These are phyloP conservation scores for Picea glauca DNA, from an alignment of 75 land plant genomes.

Conservation along the genomic window DNA sequence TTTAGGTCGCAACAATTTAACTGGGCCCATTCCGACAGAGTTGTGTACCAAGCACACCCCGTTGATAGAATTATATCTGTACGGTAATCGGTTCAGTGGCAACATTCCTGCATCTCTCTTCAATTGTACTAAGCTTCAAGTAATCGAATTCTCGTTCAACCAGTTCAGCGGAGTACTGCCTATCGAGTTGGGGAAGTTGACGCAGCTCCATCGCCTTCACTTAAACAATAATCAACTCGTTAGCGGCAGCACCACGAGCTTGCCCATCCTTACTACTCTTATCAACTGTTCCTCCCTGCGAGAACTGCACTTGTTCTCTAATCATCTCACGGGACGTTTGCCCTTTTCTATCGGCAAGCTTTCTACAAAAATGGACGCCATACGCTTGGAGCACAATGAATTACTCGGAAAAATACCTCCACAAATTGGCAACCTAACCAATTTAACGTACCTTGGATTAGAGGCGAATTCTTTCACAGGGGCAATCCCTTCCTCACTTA, in stretches of 20 bases:
- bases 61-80: neutral
- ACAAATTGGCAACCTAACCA: neutral
- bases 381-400: neutral
- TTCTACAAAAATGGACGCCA: neutral
- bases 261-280: neutral
- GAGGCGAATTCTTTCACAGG: neutral
- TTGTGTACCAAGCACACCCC: neutral
- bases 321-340: neutral
- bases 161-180: neutral
- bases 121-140: neutral
- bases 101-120: neutral
- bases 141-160: neutral
- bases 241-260: neutral
- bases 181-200: neutral
- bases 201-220: neutral
- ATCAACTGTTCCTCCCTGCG: neutral
- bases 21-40: slow-evolving; percentile 6
- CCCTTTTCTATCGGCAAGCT: neutral
- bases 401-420: neutral
- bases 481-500: slow-evolving; percentile 10
- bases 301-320: neutral
- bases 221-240: neutral
- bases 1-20: no score
- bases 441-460: neutral
- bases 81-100: slow-evolving; percentile 8